A percentile compares a stretch with the other conserved stretches of the same genome.
Evolutionary conservation across 75 land plant genomes (phyloP).

Genomic region (Picea glauca): DNA sequence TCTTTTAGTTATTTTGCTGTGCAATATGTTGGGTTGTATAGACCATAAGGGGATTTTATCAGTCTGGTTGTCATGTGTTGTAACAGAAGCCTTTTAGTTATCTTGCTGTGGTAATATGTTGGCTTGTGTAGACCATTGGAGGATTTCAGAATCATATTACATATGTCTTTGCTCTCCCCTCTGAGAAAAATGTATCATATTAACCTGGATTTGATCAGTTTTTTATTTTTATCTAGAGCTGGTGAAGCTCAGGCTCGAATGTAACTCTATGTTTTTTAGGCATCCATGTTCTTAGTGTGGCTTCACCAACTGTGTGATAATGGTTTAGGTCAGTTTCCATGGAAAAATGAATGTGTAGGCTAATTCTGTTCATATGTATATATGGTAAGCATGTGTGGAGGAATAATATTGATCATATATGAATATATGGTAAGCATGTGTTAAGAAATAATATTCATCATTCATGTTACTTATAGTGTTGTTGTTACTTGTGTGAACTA

Average conservation of each 20-base stretch:
- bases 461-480: neutral
- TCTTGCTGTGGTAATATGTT: neutral
- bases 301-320: too few relatives aligned
- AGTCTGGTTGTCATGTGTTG: neutral
- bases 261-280: too few relatives aligned
- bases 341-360: neutral
- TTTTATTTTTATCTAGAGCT: too few relatives aligned
- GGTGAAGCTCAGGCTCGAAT: too few relatives aligned
- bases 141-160: neutral
- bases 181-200: neutral
- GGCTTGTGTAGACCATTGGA: neutral
- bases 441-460: neutral
- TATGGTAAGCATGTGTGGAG: too few relatives aligned
- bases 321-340: neutral
- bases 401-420: too few relatives aligned
- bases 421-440: too few relatives aligned
- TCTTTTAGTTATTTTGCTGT: too few relatives aligned
- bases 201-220: constrained; percentile 4
- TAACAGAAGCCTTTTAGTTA: neutral
- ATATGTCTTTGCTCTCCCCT: neutral
- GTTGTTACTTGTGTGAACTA: constrained; percentile 1
- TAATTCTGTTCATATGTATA: neutral
- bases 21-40: too few relatives aligned
- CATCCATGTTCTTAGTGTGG: too few relatives aligned
- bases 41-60: neutral